Percentiles rank a stretch among this genome's conserved stretches.
These are phyloP conservation scores for Phytopythium litorale DNA, from an alignment of 352 stramenopile genomes.

Conservation along the genomic window DNA sequence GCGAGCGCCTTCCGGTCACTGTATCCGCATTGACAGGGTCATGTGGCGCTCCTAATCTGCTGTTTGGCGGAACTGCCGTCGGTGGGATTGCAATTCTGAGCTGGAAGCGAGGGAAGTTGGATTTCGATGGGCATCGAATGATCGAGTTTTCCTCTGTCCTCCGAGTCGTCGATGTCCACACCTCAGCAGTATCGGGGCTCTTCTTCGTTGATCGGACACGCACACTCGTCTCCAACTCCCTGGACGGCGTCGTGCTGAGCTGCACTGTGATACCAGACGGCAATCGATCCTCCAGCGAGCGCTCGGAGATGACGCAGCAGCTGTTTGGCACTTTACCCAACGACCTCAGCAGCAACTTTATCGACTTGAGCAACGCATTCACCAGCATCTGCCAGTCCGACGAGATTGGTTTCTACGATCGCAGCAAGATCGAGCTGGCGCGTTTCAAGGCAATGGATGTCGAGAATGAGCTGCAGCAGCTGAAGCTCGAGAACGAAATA, in stretches of 20 bases:
- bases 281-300: neutral
- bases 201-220: slow-evolving; percentile 28
- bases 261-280: slow-evolving; percentile 18
- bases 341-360: slow-evolving; percentile 3
- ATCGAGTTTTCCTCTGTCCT: slow-evolving; percentile 28
- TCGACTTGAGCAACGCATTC: slow-evolving; percentile 11
- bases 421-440: slow-evolving; percentile 44
- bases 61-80: slow-evolving; percentile 41
- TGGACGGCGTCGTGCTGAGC: slow-evolving; percentile 36
- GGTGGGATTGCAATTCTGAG: slow-evolving; percentile 43
- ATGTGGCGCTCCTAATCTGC: slow-evolving; percentile 19
- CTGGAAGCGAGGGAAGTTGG: slow-evolving; percentile 32
- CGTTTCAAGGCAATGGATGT: slow-evolving; percentile 55
- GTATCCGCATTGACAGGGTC: slow-evolving; percentile 33
- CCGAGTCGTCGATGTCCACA: slow-evolving; percentile 46
- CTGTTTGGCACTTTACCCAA: neutral
- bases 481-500: slow-evolving; percentile 73
- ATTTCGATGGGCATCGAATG: slow-evolving; percentile 13
- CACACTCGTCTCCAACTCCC: slow-evolving; percentile 37
- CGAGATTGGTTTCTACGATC: slow-evolving; percentile 56
- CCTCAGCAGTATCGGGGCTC: slow-evolving; percentile 32
- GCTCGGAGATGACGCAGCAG: neutral
- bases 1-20: slow-evolving; percentile 22
- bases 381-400: slow-evolving; percentile 41
- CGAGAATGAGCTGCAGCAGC: slow-evolving; percentile 58